phyloP scores from a whole-genome alignment of 768 basidiomycete genomes.

The Collybiopsis luxurians region DNA sequence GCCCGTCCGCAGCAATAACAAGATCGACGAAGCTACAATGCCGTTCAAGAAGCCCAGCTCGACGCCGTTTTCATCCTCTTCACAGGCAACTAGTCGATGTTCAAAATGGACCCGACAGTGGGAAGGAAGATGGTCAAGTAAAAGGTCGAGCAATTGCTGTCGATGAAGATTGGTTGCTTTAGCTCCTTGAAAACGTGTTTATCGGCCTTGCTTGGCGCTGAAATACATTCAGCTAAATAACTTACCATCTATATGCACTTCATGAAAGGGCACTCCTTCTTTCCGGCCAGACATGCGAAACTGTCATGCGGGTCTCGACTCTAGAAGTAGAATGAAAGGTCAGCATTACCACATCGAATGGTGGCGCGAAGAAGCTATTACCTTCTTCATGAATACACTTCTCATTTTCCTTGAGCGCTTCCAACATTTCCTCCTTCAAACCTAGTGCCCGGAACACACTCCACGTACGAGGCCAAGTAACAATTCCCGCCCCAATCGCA shows the following conservation, averaged over 20 bases:
- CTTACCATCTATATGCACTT: neutral
- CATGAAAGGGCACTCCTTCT: neutral
- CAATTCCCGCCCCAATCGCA: slow-evolving; percentile 38
- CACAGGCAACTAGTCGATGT: slow-evolving; percentile 28
- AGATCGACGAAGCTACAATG: slow-evolving; percentile 43
- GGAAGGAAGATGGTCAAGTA: slow-evolving; percentile 18
- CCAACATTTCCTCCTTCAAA: neutral
- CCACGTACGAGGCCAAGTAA: slow-evolving; percentile 19
- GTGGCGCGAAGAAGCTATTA: too few relatives aligned
- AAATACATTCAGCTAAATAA: neutral
- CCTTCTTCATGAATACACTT: too few relatives aligned
- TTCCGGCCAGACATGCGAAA: neutral
- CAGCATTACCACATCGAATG: too few relatives aligned
- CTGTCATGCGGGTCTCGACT: neutral
- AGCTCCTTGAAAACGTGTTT: neutral
- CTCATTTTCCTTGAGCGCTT: neutral
- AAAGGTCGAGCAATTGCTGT: slow-evolving; percentile 21
- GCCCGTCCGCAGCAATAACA: slow-evolving; percentile 37
- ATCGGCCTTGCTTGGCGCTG: too few relatives aligned
- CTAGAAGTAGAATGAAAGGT: too few relatives aligned
- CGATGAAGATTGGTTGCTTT: slow-evolving; percentile 20
- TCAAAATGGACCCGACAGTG: slow-evolving; percentile 19
- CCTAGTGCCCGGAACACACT: neutral
- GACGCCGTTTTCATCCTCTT: slow-evolving; percentile 10
- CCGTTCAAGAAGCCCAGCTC: slow-evolving; percentile 44